Evolutionary conservation across 768 basidiomycete genomes (phyloP).

Genomic region (Russula dissimulans): DNA sequence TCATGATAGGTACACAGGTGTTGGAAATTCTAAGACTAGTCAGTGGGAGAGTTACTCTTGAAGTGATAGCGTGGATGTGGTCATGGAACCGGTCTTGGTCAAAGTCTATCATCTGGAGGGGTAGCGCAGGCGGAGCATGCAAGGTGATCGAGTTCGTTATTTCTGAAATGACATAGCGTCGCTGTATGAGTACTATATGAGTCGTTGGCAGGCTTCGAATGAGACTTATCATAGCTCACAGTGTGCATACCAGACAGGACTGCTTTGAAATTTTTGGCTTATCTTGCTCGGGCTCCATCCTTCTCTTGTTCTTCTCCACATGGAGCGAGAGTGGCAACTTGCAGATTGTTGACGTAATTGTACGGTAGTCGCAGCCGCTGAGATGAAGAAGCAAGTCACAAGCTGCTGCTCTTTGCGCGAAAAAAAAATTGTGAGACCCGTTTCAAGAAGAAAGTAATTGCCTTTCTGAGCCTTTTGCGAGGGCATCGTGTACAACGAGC

Average conservation of each 20-base stretch:
- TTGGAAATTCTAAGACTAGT: slow-evolving; percentile 25
- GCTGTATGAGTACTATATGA: neutral
- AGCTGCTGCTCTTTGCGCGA: no score
- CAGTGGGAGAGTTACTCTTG: neutral
- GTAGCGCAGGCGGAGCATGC: slow-evolving; percentile 57
- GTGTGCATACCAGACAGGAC: slow-evolving; percentile 12
- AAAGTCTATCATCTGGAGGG: slow-evolving; percentile 34
- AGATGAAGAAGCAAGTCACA: no score
- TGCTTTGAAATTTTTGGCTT: neutral
- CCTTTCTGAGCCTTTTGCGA: no score
- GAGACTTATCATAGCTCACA: neutral
- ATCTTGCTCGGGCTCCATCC: no score
- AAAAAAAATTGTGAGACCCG: no score
- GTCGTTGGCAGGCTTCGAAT: neutral
- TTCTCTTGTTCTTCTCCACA: no score
- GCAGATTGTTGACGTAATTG: no score
- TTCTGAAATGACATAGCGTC: slow-evolving; percentile 27
- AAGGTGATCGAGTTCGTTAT: slow-evolving; percentile 44
- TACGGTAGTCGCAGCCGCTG: no score
- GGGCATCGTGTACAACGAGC: no score
- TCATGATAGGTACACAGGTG: slow-evolving; percentile 25
- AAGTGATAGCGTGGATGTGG: neutral
- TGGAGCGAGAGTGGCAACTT: no score
- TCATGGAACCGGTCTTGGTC: neutral
- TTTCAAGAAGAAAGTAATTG: no score